Base-by-base conservation (phyloP, 495 filamentous ascomycete genomes). In the Penicillium psychrofluorescens region DNA sequence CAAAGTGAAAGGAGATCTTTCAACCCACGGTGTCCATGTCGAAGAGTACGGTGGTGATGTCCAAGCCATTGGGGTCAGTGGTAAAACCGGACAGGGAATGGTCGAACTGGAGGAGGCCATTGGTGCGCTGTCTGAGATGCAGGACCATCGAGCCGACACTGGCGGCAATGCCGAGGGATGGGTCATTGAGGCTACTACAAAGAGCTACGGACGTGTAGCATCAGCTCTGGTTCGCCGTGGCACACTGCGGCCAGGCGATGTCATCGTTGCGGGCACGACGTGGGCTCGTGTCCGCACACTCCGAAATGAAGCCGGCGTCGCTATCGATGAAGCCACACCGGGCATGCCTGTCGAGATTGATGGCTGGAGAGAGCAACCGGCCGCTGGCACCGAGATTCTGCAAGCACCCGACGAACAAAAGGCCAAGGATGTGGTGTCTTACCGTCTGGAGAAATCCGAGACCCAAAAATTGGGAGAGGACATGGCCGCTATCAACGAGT, bases 31-130 rank as follows among this genome's bases (percentile, higher is more conserved):
- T 12, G 77, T 99, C 14, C 86, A 96, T 54, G 82, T 97, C 29
- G 94, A 99, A 61, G 92, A 97, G 55, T 91, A 81, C 54, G 94
- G 94, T 31, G 94, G 94, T 44, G 94, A 99, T 43, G 88, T 89
- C 22, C 92, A 96, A 62, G 87, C 85, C 10, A 88, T 97, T 27
- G 77, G 73, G 40, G 90, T 97, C 13, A 92, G 86, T 56, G 94
- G 91, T 16, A 97, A 91, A 68, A 95, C 91, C 1, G 94, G 94
- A 14, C 74, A 84, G 56, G 94, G 94, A 43, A 95, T 99, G 83
- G 64, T 79, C 6, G 88, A 94, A 40, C 73, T 99, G 12, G 94
- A 96, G 67, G 94, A 97, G 63, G 86, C 88, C 22, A 84, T 86
- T 27, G 66, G 92, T 13, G 79, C 85, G 0, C 77, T 91, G 4